These are phyloP conservation scores for Crithidia mellificae DNA, from an alignment of 208 protist species.

Conservation along the genomic window DNA sequence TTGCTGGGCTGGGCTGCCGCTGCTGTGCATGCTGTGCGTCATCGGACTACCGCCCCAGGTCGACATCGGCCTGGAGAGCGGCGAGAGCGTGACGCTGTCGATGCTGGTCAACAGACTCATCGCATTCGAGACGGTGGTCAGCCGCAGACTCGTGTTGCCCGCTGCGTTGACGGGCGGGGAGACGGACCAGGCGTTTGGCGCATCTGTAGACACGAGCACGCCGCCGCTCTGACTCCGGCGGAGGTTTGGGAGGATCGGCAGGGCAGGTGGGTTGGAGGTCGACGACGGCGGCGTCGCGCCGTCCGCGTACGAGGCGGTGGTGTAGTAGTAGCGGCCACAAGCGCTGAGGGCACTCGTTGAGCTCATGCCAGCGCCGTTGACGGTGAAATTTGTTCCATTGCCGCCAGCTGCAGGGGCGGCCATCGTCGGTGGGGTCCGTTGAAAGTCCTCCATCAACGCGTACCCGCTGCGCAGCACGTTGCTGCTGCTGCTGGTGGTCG, in stretches of 20 bases:
- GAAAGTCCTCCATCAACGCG: background rate
- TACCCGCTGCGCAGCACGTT: background rate
- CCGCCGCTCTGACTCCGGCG: slow-evolving; percentile 9
- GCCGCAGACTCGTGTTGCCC: slow-evolving; percentile 6
- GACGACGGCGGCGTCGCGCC: slow-evolving; percentile 2
- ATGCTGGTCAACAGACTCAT: slow-evolving; percentile 16
- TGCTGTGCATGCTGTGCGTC: slow-evolving; percentile 15
- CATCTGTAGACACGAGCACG: background rate
- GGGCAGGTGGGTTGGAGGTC: slow-evolving; percentile 4
- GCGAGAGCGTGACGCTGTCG: slow-evolving; percentile 41
- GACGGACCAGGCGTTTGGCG: background rate
- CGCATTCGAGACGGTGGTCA: slow-evolving; percentile 6
- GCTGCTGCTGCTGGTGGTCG: no score
- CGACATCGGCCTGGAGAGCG: slow-evolving; percentile 47
- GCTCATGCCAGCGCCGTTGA: background rate
- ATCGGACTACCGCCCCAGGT: slow-evolving; percentile 15
- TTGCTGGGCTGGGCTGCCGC: background rate
- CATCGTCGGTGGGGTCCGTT: slow-evolving; percentile 3
- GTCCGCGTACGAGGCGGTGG: background rate
- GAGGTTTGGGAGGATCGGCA: background rate
- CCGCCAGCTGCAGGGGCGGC: no score
- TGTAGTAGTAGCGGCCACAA: background rate
- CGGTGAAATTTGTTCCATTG: no score
- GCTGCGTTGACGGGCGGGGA: background rate
- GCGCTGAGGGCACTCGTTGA: background rate